Conservation (phyloP, 208 protist genomes). For the Leishmania gerbilli region DNA sequence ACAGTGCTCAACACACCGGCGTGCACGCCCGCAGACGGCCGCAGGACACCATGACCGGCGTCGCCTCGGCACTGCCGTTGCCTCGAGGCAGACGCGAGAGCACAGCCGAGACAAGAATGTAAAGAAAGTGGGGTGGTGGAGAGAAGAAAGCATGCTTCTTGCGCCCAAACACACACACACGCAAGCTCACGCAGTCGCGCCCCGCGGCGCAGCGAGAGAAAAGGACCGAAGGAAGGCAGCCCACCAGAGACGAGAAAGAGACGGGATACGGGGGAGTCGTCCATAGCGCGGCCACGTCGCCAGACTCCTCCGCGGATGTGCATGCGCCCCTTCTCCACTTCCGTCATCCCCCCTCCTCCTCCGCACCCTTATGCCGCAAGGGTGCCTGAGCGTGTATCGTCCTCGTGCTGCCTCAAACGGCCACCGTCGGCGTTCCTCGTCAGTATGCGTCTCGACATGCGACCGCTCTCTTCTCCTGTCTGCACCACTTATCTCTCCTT, state of each 20-base stretch:
- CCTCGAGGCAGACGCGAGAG: background rate
- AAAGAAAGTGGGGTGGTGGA: too few relatives aligned
- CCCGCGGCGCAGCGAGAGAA: background rate
- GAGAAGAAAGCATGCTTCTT: background rate
- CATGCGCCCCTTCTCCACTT: background rate
- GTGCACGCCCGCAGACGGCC: background rate
- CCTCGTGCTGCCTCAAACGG: background rate
- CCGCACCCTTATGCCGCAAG: background rate
- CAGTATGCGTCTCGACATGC: background rate
- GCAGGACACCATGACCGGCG: background rate
- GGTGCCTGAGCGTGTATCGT: too few relatives aligned
- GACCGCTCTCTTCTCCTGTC: background rate
- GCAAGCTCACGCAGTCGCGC: background rate
- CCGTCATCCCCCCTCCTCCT: background rate
- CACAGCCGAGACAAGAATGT: background rate
- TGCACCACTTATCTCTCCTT: background rate
- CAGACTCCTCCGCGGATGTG: background rate
- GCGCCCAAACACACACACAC: background rate
- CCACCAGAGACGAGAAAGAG: background rate
- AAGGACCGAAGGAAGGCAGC: background rate
- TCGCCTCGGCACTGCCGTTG: background rate
- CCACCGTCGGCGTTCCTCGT: background rate
- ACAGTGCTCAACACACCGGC: background rate
- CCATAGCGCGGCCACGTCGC: background rate
- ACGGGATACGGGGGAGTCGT: background rate